Evolutionary conservation across 805 yeast genomes (phyloP).

Genomic region (Saccharomycopsis sp.): DNA sequence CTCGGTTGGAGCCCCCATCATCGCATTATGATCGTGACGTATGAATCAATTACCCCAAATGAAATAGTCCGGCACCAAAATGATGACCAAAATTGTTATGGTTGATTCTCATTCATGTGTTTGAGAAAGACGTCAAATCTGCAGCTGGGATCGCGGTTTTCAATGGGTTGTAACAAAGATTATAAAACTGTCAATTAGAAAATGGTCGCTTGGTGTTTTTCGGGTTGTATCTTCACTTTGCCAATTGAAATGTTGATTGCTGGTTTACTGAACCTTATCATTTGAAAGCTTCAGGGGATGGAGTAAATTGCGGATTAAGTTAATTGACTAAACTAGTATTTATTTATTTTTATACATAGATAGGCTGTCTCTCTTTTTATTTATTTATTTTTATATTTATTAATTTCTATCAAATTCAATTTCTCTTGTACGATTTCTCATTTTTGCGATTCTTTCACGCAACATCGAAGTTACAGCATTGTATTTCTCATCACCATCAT

Average conservation of each 20-base stretch:
- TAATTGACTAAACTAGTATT: background rate
- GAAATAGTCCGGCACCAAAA: too few species aligned
- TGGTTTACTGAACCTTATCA: slow-evolving; percentile 57
- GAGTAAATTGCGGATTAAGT: slow-evolving; percentile 26
- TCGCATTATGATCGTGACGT: too few species aligned
- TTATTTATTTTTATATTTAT: background rate
- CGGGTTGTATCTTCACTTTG: slow-evolving; percentile 67
- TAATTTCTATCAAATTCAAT: background rate
- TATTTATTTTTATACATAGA: background rate
- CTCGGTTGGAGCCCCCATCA: too few species aligned
- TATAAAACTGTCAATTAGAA: slow-evolving; percentile 65
- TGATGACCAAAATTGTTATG: slow-evolving; percentile 49
- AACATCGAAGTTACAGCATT: background rate
- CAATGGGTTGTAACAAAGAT: slow-evolving; percentile 67
- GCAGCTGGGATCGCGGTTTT: slow-evolving; percentile 74
- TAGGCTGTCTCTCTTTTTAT: background rate
- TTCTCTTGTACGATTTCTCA: background rate
- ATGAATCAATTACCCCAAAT: too few species aligned
- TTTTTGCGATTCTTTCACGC: background rate
- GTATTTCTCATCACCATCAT: background rate
- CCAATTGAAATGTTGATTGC: slow-evolving; percentile 70
- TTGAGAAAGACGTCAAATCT: slow-evolving; percentile 60
- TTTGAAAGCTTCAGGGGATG: slow-evolving; percentile 56
- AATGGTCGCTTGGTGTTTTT: slow-evolving; percentile 63
- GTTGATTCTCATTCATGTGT: slow-evolving; percentile 50